These are phyloP conservation scores for Chlamydomonas applanata DNA, from an alignment of 139 green algal genomes.

Conservation along the genomic window DNA sequence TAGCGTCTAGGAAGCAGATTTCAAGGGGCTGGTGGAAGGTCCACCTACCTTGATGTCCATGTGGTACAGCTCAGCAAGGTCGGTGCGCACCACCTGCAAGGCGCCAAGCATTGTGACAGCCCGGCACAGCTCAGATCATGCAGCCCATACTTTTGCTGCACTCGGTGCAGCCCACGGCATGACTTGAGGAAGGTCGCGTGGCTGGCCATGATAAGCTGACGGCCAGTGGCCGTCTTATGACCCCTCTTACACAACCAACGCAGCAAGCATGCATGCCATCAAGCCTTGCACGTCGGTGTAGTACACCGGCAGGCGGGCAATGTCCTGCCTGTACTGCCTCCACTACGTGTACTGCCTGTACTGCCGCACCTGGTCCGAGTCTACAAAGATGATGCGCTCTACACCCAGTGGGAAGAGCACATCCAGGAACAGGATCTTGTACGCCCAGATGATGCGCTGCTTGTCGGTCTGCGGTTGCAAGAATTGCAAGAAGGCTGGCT, in stretches of 20 bases:
- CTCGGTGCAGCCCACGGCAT: too few relatives aligned
- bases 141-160: too few relatives aligned
- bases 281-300: neutral
- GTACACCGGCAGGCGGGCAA: neutral
- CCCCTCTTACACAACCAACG: too few relatives aligned
- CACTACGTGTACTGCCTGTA: too few relatives aligned
- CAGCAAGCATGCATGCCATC: too few relatives aligned
- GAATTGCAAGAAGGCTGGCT: too few relatives aligned
- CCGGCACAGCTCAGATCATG: too few relatives aligned
- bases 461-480: slow-evolving; percentile 72
- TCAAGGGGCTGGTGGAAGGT: too few relatives aligned
- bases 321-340: too few relatives aligned
- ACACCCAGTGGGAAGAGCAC: slow-evolving; percentile 94
- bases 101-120: too few relatives aligned
- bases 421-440: slow-evolving; percentile 97
- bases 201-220: neutral
- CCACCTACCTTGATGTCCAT: slow-evolving; percentile 85
- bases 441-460: slow-evolving; percentile 81
- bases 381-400: slow-evolving; percentile 92
- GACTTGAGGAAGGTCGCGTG: neutral
- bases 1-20: too few relatives aligned
- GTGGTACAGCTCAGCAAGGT: slow-evolving; percentile 90
- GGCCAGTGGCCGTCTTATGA: too few relatives aligned
- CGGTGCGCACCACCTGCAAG: slow-evolving; percentile 75
- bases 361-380: slow-evolving; percentile 87